phyloP scores from a whole-genome alignment of 2,329 filamentous ascomycete species.

The Exserohilum turcica region DNA sequence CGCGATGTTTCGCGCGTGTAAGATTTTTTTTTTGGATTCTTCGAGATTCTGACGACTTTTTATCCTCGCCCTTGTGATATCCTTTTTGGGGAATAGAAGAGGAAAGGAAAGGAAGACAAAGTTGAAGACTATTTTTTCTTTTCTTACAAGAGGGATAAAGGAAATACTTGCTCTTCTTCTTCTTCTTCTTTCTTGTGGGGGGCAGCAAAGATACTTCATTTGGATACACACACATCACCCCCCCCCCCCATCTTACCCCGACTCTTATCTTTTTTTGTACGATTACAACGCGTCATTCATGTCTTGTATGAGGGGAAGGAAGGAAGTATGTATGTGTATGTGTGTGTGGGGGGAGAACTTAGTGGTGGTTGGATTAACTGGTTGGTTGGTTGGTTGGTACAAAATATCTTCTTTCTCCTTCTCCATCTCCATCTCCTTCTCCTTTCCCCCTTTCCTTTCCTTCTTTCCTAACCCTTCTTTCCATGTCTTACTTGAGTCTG shows the following conservation, averaged over 20 bases:
- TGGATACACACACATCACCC: conserved; percentile 3
- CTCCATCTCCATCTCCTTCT: neutral
- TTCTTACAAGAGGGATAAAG: too few species aligned
- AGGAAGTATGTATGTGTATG: conserved; percentile 5
- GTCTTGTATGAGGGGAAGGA: conserved; percentile 15
- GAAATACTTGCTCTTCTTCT: neutral
- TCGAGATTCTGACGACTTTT: too few species aligned
- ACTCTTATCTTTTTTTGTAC: conserved; percentile 5
- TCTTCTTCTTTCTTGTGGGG: neutral
- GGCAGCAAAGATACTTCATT: conserved; percentile 1
- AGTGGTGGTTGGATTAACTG: neutral
- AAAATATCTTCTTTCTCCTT: neutral
- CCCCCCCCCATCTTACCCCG: neutral
- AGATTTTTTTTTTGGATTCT: neutral
- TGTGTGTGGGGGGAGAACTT: neutral
- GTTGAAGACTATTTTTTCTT: too few species aligned
- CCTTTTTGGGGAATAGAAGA: too few species aligned
- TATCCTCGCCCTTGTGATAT: too few species aligned
- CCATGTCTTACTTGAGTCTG: conserved; percentile 15
- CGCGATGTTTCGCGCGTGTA: conserved; percentile 85
- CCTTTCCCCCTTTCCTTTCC: too few species aligned
- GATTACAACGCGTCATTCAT: conserved; percentile 8
- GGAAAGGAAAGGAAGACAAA: too few species aligned
- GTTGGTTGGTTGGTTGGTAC: conserved; percentile 4
- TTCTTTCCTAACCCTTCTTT: too few species aligned